Percentiles rank a stretch among this genome's conserved stretches.
Evolutionary conservation across 2,329 filamentous ascomycete species (phyloP).

Genomic region (Purpureocillium takamizusanense): DNA sequence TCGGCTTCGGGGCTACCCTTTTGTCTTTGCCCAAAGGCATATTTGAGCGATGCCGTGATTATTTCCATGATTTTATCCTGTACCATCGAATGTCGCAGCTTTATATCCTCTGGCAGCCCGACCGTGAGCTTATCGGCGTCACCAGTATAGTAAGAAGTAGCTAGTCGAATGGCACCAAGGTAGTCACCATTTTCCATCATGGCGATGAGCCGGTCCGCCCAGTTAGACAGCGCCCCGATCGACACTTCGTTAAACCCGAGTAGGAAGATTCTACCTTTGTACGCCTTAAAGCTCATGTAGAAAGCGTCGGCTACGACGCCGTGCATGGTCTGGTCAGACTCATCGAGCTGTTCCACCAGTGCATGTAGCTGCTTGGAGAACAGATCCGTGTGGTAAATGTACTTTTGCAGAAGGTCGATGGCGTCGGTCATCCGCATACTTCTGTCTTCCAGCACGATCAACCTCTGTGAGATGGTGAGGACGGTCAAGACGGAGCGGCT

Average conservation of each 20-base stretch:
- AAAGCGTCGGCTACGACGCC: constrained; percentile 95
- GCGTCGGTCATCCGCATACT: constrained; percentile 87
- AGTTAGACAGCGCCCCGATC: constrained; percentile 88
- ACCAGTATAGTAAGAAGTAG: constrained; percentile 85
- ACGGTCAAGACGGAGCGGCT: constrained; percentile 87
- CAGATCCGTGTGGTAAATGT: constrained; percentile 84
- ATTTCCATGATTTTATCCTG: constrained; percentile 86
- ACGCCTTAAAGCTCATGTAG: constrained; percentile 93
- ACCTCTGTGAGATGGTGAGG: constrained; percentile 85
- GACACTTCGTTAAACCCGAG: constrained; percentile 91
- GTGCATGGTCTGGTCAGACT: constrained; percentile 82
- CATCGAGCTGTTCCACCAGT: constrained; percentile 81
- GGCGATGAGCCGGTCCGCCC: constrained; percentile 87
- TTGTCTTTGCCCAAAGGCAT: constrained; percentile 65
- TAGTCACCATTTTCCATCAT: constrained; percentile 97
- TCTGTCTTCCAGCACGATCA: constrained; percentile 86
- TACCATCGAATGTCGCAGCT: constrained; percentile 69
- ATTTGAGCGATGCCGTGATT: constrained; percentile 83
- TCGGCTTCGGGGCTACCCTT: constrained; percentile 35
- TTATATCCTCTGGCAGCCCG: constrained; percentile 78
- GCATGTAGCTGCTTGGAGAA: constrained; percentile 81
- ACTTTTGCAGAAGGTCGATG: constrained; percentile 83
- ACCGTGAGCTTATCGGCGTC: constrained; percentile 91
- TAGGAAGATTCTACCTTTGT: constrained; percentile 88
- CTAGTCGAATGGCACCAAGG: constrained; percentile 80